Base-by-base conservation (phyloP, 495 filamentous ascomycete species). In the Aspergillus leporis region DNA sequence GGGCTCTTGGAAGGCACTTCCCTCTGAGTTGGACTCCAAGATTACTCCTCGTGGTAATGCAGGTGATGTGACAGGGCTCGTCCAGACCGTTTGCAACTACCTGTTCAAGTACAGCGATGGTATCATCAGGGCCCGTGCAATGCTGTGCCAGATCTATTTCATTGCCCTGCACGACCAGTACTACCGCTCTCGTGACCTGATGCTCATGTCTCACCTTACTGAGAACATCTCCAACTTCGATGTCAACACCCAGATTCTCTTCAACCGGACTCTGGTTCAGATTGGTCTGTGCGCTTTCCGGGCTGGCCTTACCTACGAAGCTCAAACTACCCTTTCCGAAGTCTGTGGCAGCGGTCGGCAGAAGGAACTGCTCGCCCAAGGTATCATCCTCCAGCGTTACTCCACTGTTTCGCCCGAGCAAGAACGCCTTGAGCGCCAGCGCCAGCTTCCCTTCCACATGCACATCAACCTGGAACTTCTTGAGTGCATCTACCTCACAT, bases 171-270 rank as follows among this genome's bases (percentile, higher is more conserved):
- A 98, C 72, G 93, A 98, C 73, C 86, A 96, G 58, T 98, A 97
- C 81, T 98, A 96, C 83, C 89, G 88, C 67, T 90, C 94, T 67
- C 91, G 95, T 65, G 94, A 99, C 73, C 90, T 98, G 87, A 93
- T 98, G 89, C 85, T 99, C 69, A 98, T 98, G 89, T 98, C 95
- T n/a, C 94, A 99, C 77, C 77, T 99, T 67, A 91, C 96, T 68
- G 94, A 99, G 78, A 96, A 87, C 61, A 97, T 98, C 73, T 78
- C 82, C 73, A 95, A 87, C 74, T 97, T 97, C 72, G 94, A 98
- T 67, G 88, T 99, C 66, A 89, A 86, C 75, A 97, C 90, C 34
- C 94, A 99, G 75, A 99, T 99, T 61, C 89, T 98, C 55, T 99
- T 93, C 86, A 99, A 99, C 83, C 88, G 94, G 52, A 97, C 94